These are phyloP conservation scores for Copromyces sp. DNA, from an alignment of 495 filamentous ascomycete genomes.

Conservation along the genomic window DNA sequence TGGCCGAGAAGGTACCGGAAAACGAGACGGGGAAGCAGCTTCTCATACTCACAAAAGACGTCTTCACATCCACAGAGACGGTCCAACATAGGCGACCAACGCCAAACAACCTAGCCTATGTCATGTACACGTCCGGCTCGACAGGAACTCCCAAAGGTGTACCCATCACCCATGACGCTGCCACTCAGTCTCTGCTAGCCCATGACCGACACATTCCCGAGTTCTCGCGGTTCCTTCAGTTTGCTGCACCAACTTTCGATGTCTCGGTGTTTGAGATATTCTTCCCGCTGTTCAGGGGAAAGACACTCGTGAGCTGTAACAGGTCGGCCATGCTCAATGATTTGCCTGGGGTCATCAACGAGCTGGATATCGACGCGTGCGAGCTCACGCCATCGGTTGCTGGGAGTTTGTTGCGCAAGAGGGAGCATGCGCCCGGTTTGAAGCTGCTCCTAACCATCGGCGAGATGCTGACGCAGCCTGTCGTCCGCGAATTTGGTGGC, in stretches of 20 bases:
- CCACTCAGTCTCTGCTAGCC: slow-evolving; percentile 63
- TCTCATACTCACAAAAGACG: slow-evolving; percentile 17
- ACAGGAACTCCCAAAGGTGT: slow-evolving; percentile 89
- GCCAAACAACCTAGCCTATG: slow-evolving; percentile 55
- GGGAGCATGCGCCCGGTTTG: slow-evolving; percentile 50
- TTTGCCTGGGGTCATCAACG: slow-evolving; percentile 51
- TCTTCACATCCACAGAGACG: neutral
- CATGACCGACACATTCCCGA: slow-evolving; percentile 63
- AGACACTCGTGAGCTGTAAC: slow-evolving; percentile 57
- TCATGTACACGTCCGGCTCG: slow-evolving; percentile 87
- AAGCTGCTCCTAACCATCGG: slow-evolving; percentile 68
- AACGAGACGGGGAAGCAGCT: slow-evolving; percentile 10
- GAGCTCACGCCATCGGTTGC: slow-evolving; percentile 79
- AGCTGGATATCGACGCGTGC: slow-evolving; percentile 62
- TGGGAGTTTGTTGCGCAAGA: slow-evolving; percentile 51
- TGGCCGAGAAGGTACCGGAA: slow-evolving; percentile 21
- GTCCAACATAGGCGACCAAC: slow-evolving; percentile 4
- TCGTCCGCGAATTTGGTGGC: slow-evolving; percentile 64
- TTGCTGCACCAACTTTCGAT: slow-evolving; percentile 79
- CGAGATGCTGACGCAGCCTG: slow-evolving; percentile 68
- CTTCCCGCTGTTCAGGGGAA: slow-evolving; percentile 62
- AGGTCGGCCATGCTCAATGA: slow-evolving; percentile 58
- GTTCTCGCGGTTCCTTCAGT: slow-evolving; percentile 73
- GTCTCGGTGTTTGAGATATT: slow-evolving; percentile 86
- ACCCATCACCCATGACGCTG: slow-evolving; percentile 63